Percentiles rank a stretch among this genome's conserved stretches.
Evolutionary conservation across 225 moss, liverwort and hornwort species (phyloP).

Genomic region (Thuidium tamariscinum): DNA sequence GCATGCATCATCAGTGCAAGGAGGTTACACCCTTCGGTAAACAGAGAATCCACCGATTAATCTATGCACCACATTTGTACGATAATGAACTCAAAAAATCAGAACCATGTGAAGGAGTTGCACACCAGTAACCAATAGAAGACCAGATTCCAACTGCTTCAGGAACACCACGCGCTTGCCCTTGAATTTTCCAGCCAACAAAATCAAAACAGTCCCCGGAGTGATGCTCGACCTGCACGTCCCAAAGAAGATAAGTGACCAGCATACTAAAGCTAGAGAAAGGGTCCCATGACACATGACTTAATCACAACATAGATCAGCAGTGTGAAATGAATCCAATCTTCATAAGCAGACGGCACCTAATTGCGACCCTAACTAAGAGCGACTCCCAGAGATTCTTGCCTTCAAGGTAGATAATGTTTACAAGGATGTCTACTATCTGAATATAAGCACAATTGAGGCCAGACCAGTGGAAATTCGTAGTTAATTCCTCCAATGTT

Average conservation of each 20-base stretch:
- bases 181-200: conserved; percentile 67
- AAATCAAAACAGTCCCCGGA: conserved; percentile 56
- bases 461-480: too few species aligned
- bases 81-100: background rate
- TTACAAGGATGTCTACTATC: too few species aligned
- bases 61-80: background rate
- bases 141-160: conserved; percentile 71
- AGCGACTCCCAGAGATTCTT: background rate
- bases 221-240: conserved; percentile 47
- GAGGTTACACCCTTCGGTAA: background rate
- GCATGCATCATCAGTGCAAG: background rate
- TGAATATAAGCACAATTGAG: background rate
- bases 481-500: background rate
- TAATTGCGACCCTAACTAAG: background rate
- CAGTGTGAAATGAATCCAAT: background rate
- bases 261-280: background rate
- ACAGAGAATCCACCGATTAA: background rate
- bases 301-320: background rate
- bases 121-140: conserved; percentile 55
- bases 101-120: background rate
- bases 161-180: conserved; percentile 68
- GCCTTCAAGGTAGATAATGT: background rate
- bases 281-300: background rate
- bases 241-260: background rate
- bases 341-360: background rate